Percentiles rank a stretch among this genome's conserved stretches.
Conservation (phyloP, 139 green algal species). For the Chlorella sorokiniana region DNA sequence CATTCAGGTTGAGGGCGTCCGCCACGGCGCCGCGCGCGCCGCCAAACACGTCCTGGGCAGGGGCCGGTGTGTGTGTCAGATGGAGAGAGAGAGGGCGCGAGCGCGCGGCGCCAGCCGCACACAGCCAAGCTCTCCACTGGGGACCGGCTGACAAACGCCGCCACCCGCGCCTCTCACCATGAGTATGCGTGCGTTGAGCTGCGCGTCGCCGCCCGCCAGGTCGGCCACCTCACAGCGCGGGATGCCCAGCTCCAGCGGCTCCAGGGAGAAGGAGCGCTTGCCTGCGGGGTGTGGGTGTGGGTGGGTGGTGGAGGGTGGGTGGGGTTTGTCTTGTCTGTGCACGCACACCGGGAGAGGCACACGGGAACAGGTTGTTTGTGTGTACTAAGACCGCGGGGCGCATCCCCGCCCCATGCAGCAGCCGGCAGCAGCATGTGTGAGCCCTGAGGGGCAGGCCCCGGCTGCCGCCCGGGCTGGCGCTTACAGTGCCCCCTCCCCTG, state of each 20-base stretch:
- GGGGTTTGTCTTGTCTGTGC: not conserved
- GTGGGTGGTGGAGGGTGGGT: not conserved
- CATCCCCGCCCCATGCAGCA: too few relatives aligned
- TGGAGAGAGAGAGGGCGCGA: too few relatives aligned
- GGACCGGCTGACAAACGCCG: not conserved
- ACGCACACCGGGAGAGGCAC: too few relatives aligned
- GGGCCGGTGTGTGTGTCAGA: not conserved
- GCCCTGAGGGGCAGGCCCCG: too few relatives aligned
- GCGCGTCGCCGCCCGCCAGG: constrained; percentile 86
- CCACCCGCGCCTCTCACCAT: constrained; percentile 16
- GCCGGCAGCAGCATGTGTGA: too few relatives aligned
- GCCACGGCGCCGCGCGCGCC: constrained; percentile 84
- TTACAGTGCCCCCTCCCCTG: too few relatives aligned
- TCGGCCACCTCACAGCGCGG: constrained; percentile 89
- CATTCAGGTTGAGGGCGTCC: constrained; percentile 93
- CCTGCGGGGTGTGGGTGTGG: constrained; percentile 2
- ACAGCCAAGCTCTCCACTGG: not conserved
- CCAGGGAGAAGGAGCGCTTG: constrained; percentile 61
- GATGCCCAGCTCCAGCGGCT: constrained; percentile 90
- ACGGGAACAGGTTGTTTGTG: too few relatives aligned
- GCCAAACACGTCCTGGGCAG: constrained; percentile 82
- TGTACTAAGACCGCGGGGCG: too few relatives aligned
- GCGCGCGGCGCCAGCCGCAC: too few relatives aligned
- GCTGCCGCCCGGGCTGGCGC: too few relatives aligned
- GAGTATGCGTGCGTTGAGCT: constrained; percentile 90